phyloP scores from a whole-genome alignment of 139 green algal species.

The Haematococcus sp. region DNA sequence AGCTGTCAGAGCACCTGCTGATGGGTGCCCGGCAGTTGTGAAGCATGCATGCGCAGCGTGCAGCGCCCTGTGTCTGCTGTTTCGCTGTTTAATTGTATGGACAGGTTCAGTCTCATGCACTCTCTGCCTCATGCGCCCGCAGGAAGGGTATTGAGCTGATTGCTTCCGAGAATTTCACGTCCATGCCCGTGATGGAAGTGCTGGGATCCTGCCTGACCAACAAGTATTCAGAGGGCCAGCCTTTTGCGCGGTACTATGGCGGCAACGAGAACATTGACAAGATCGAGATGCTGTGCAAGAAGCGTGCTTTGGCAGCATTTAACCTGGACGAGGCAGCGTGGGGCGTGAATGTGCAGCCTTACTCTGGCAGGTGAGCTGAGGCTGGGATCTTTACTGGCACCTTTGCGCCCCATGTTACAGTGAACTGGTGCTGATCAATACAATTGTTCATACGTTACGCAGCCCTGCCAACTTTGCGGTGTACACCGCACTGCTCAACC shows the following conservation, averaged over 20 bases:
- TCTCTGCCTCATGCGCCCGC: slow-evolving; percentile 15
- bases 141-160: slow-evolving; percentile 98
- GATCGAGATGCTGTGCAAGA: slow-evolving; percentile 73
- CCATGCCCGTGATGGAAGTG: slow-evolving; percentile 87
- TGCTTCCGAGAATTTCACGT: slow-evolving; percentile 97
- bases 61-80: too few species aligned
- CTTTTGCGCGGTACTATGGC: slow-evolving; percentile 93
- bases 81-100: too few species aligned
- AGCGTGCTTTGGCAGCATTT: slow-evolving; percentile 87
- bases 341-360: slow-evolving; percentile 96
- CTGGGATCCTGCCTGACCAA: slow-evolving; percentile 96
- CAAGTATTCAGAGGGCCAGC: slow-evolving; percentile 97
- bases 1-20: background rate
- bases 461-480: slow-evolving; percentile 98
- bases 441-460: slow-evolving; percentile 9
- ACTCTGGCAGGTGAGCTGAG: slow-evolving; percentile 82
- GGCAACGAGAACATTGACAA: slow-evolving; percentile 95
- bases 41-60: background rate
- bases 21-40: background rate
- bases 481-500: slow-evolving; percentile 96
- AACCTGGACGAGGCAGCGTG: slow-evolving; percentile 80
- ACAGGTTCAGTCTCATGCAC: background rate
- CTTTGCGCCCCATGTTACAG: background rate
- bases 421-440: background rate
- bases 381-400: background rate